A percentile compares a stretch with the other conserved stretches of the same genome.
phyloP scores from a whole-genome alignment of 2,329 filamentous ascomycete genomes.

The Trichoderma oligosporum region DNA sequence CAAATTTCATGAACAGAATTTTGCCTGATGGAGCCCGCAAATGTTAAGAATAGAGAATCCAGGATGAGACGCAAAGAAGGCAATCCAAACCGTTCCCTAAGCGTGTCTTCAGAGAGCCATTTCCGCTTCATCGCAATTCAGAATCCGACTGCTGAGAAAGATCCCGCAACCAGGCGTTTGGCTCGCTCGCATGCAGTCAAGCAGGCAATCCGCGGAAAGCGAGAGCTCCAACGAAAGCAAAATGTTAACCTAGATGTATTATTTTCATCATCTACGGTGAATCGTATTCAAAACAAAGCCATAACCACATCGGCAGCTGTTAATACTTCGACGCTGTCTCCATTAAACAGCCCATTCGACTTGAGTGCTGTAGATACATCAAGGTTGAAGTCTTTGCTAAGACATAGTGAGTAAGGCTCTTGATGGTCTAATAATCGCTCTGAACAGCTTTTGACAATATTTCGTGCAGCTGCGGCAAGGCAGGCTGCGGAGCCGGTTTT shows the following conservation, averaged over 20 bases:
- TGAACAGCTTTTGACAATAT: background rate
- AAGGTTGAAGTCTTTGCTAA: background rate
- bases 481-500: background rate
- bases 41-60: background rate
- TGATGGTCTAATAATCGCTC: background rate
- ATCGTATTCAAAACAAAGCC: background rate
- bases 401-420: background rate
- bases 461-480: background rate
- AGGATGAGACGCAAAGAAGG: background rate
- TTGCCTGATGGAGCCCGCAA: background rate
- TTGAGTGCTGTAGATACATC: background rate
- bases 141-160: background rate
- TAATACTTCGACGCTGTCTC: background rate
- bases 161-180: background rate
- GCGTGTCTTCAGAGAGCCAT: background rate
- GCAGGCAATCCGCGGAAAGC: background rate
- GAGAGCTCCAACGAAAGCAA: background rate
- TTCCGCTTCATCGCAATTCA: background rate
- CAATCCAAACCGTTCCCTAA: background rate
- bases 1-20: background rate
- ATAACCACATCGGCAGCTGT: background rate
- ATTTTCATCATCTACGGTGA: background rate
- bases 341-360: background rate
- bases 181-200: background rate
- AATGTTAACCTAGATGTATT: too few species aligned